Evolutionary conservation across 345 rosid species (phyloP), one percentile per base, ranked within the genome.

Genomic region (Raphanus sativus): DNA sequence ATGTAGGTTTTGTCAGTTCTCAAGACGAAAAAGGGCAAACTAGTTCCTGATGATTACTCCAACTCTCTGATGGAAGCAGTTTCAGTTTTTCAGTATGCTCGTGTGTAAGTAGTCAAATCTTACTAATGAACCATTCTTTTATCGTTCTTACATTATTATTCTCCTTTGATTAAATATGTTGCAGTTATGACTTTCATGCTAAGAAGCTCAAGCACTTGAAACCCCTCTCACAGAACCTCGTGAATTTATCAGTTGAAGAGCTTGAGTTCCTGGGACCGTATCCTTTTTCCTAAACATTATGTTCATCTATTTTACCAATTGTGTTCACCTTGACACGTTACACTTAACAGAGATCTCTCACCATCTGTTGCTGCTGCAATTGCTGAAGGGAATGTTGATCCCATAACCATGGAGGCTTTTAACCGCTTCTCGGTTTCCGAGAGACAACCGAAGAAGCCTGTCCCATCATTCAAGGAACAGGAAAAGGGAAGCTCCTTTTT

Each of bases 211-310:
- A 74, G 74, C 84, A 88, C 85, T 34, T 91, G 81, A 91, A 84
- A 73, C 91, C 97, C 21, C 86, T 90, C 80, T 74, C 93, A 3
- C 75, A 80, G 71, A 75, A 82, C 71, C 88, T 89, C 73, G 65
- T 86, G 70, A 74, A 81, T 48, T 74, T 80, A 67, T 63, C 85
- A 16, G 83, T 69, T 66, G 91, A 77, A 82, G 81, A 88, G 56
- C 90, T 91, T 15, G 90, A 94, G 79, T 91, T 91, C 75, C 87
- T 91, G 16, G 97, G 98, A 76, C 97, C 93, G 97, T 91, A 94
- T 94, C 97, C 93, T 88, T 72, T 42, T 34, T 29, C 33, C 40
- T 54, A 8, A 25, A 34, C 74, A 21, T 38, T 34, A 6, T 6
- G 40, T 34, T 34, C 21, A 21, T 21, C 21, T 21, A 8, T 10